These are phyloP conservation scores for Gossypium aridum DNA, from an alignment of 441 rosid species.

Conservation along the genomic window DNA sequence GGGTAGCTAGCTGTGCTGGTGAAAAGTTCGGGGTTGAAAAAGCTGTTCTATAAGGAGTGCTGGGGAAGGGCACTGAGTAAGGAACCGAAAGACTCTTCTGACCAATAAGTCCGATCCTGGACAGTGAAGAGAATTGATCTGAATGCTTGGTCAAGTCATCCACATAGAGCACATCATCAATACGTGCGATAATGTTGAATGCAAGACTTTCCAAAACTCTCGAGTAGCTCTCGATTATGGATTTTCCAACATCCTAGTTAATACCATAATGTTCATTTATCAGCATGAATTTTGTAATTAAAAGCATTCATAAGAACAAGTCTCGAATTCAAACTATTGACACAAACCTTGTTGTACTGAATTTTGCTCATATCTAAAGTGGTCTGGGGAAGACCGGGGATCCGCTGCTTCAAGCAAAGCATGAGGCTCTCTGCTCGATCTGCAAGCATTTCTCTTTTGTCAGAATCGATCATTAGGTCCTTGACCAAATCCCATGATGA, in stretches of 20 bases:
- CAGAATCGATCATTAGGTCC: slow-evolving; percentile 86
- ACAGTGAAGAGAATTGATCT: slow-evolving; percentile 46
- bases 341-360: slow-evolving; percentile 80
- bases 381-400: slow-evolving; percentile 95
- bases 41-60: slow-evolving; percentile 56
- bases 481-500: slow-evolving; percentile 92
- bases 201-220: slow-evolving; percentile 95
- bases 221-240: slow-evolving; percentile 92
- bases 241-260: slow-evolving; percentile 87
- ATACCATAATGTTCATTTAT: not conserved
- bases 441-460: slow-evolving; percentile 75
- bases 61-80: slow-evolving; percentile 38
- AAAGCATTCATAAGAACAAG: not conserved
- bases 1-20: slow-evolving; percentile 40
- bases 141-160: slow-evolving; percentile 80
- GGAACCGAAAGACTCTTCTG: slow-evolving; percentile 52
- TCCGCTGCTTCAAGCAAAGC: slow-evolving; percentile 79
- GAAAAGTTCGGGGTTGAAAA: slow-evolving; percentile 73
- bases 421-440: slow-evolving; percentile 87
- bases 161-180: slow-evolving; percentile 86
- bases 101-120: slow-evolving; percentile 48
- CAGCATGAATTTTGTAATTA: not conserved
- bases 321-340: not conserved
- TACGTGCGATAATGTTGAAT: slow-evolving; percentile 81
- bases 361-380: slow-evolving; percentile 96